Conservation (phyloP, 768 basidiomycete species). For the Hypholoma sublateritium region DNA sequence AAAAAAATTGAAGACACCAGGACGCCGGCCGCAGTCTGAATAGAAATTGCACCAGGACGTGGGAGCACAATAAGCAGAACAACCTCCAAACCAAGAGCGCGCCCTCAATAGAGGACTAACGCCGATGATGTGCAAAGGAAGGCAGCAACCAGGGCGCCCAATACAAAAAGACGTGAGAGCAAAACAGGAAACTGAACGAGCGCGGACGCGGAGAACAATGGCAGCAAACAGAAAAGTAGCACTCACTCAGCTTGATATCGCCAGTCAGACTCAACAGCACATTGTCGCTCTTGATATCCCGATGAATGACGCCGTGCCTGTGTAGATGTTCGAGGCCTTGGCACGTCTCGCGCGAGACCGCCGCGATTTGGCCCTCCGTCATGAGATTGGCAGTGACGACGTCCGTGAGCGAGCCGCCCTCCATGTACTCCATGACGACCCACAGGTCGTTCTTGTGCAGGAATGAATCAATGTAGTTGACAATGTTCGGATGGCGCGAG, state of each 20-base stretch:
- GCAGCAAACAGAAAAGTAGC: slow-evolving; percentile 1
- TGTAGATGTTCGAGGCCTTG: slow-evolving; percentile 96
- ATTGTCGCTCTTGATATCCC: slow-evolving; percentile 99
- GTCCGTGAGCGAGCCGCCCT: slow-evolving; percentile 92
- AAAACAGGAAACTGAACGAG: too few species aligned
- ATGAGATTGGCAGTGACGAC: slow-evolving; percentile 95
- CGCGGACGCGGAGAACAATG: too few species aligned
- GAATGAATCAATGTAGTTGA: slow-evolving; percentile 99
- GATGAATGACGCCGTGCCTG: slow-evolving; percentile 94
- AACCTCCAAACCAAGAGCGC: too few species aligned
- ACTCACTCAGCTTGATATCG: slow-evolving; percentile 97
- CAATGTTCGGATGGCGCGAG: slow-evolving; percentile 96
- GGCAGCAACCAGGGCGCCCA: too few species aligned
- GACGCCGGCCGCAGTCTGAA: too few species aligned
- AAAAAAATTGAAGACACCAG: too few species aligned
- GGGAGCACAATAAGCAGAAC: too few species aligned
- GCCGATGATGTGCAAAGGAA: too few species aligned
- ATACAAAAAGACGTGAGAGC: too few species aligned
- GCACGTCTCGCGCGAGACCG: slow-evolving; percentile 88
- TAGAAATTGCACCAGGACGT: too few species aligned
- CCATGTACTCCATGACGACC: slow-evolving; percentile 99
- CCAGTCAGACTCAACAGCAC: slow-evolving; percentile 90
- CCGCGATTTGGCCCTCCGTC: slow-evolving; percentile 98
- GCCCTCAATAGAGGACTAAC: too few species aligned
- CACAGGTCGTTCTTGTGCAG: slow-evolving; percentile 96